Evolutionary conservation across 106 monocot genomes (phyloP).

Genomic region (Cymbidium sinense): DNA sequence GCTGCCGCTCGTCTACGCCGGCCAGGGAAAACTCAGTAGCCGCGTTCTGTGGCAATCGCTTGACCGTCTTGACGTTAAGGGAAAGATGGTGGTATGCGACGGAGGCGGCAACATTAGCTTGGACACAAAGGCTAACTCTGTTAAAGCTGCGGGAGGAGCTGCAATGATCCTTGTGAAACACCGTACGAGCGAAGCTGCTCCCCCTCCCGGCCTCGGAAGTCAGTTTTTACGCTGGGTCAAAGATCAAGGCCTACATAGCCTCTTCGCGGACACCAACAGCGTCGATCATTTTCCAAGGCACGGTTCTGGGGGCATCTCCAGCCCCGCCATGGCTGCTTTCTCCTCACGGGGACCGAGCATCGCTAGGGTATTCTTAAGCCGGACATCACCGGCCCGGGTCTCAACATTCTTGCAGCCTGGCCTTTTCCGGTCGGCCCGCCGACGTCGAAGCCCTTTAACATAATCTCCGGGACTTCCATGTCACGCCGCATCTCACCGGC

Average conservation of each 20-base stretch:
- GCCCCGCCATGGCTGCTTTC: background rate
- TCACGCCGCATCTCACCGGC: too few species aligned
- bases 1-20: background rate
- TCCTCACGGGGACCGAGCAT: conserved; percentile 5
- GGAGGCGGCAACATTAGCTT: background rate
- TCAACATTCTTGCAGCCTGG: conserved; percentile 15
- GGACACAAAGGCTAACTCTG: background rate
- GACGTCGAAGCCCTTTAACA: background rate
- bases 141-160: conserved; percentile 1
- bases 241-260: conserved; percentile 1
- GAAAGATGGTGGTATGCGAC: background rate
- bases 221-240: conserved; percentile 1
- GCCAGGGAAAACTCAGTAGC: background rate
- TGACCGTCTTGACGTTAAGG: background rate
- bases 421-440: background rate
- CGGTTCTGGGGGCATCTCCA: background rate
- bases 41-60: background rate
- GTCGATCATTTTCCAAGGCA: background rate
- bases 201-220: conserved; percentile 11
- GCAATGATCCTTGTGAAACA: background rate
- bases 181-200: background rate
- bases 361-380: background rate
- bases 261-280: background rate
- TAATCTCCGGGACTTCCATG: conserved; percentile 13
- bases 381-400: conserved; percentile 10